Evolutionary conservation across 1,139 yeast species (phyloP), one percentile per base, ranked within the genome.

Genomic region (Yamadazyma buinensis): DNA sequence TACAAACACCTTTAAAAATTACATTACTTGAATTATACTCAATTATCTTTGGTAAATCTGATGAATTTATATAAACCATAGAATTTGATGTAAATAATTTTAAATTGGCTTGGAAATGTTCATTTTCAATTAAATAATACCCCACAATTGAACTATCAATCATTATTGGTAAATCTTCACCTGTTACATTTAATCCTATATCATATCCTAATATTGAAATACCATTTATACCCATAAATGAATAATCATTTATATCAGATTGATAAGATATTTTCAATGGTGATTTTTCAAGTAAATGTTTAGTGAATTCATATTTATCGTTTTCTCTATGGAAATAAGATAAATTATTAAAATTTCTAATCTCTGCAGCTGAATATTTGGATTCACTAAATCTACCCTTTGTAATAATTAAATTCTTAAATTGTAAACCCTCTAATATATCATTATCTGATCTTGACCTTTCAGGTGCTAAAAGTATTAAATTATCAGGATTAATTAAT

Each of bases 141-240:
- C 75, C 83, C 35, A 77, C 72, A 3, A 77, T 61, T 0, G 80
- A 67, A 1, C 80, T 70, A 39, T 80, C 86, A 8, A 80, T 41
- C 44, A 77, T 61, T 9, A 58, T 51, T 8, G 54, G 46, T 2
- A 78, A 38, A 45, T 75, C 80, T 1, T 53, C 55, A 11, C 49
- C 47, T 33, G 60, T 46, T 25, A 76, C 45, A 25, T 58, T 40
- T 5, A 38, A 14, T 2, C 38, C 47, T 1, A 41, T 30, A 17
- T 60, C 61, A 34, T 60, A 54, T 34, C 69, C 68, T 14, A 72
- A 43, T 3, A 72, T 50, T 0, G 67, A 46, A 1, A 71, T 55
- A 3, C 63, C 61, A 24, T 57, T 45, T 4, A 75, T 49, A 1
- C 78, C 75, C 15, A 52, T 44, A 36, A 64, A 57, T 2, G 57